Conservation (phyloP, 305 asterid species). For the Striga hermonthica region DNA sequence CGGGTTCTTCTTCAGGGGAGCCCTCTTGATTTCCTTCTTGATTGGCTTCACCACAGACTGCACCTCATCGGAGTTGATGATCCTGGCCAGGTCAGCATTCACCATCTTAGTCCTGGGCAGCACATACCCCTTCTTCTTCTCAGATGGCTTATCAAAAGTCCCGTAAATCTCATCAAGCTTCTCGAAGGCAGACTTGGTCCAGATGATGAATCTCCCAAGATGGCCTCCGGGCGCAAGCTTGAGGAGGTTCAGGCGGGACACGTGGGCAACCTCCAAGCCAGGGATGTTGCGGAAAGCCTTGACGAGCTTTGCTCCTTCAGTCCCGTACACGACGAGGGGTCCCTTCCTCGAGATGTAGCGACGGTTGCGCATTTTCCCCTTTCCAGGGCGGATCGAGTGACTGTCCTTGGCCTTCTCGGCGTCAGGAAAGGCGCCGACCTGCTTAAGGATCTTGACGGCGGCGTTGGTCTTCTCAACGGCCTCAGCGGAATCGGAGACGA, state of each 20-base stretch:
- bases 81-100: neutral
- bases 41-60: conserved; percentile 7
- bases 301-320: neutral
- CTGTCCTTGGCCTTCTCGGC: conserved; percentile 8
- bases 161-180: conserved; percentile 1
- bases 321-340: neutral
- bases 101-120: neutral
- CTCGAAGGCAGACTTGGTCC: conserved; percentile 5
- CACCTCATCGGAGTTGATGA: conserved; percentile 3
- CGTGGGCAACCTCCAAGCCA: neutral
- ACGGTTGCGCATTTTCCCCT: conserved; percentile 3
- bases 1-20: conserved; percentile 5
- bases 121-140: conserved; percentile 5
- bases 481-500: neutral
- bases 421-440: neutral
- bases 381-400: neutral
- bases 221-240: conserved; percentile 7
- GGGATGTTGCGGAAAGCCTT: conserved; percentile 6
- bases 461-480: conserved; percentile 4
- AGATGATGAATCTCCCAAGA: neutral
- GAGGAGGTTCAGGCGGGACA: conserved; percentile 1
- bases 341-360: conserved; percentile 1
- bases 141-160: neutral
- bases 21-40: conserved; percentile 5
- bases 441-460: neutral